Evolutionary conservation across 1,284 basidiomycete genomes (phyloP).

Genomic region (Waitea zeae): DNA sequence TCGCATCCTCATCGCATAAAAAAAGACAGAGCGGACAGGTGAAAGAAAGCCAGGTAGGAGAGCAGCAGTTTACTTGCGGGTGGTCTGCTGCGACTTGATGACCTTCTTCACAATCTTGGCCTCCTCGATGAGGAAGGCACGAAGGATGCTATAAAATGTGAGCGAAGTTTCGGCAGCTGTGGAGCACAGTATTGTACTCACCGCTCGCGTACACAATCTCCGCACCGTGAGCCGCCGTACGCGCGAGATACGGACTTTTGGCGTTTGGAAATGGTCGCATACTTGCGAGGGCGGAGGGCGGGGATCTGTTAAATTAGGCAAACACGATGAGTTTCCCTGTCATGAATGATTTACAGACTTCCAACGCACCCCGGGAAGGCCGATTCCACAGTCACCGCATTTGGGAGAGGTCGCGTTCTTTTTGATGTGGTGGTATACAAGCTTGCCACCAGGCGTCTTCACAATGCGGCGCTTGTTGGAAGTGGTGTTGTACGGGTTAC

Average conservation of each 20-base stretch:
- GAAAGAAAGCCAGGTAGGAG: too few relatives aligned
- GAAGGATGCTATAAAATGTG: constrained; percentile 75
- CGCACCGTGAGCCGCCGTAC: constrained; percentile 92
- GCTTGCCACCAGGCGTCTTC: constrained; percentile 91
- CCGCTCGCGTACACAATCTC: constrained; percentile 84
- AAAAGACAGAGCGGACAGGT: too few relatives aligned
- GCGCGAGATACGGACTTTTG: constrained; percentile 88
- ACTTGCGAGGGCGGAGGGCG: constrained; percentile 83
- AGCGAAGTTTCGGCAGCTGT: not conserved
- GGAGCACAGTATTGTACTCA: constrained; percentile 20
- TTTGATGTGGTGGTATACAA: constrained; percentile 84
- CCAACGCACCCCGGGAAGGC: constrained; percentile 72
- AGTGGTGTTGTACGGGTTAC: constrained; percentile 96
- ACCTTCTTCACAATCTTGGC: constrained; percentile 99
- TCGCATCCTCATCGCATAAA: too few relatives aligned
- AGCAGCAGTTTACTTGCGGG: constrained; percentile 17
- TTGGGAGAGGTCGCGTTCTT: constrained; percentile 82
- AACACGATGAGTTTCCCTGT: not conserved
- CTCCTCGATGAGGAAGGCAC: constrained; percentile 98
- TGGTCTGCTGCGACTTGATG: constrained; percentile 74
- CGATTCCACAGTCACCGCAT: constrained; percentile 93
- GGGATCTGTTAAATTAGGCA: constrained; percentile 42
- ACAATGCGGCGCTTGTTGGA: constrained; percentile 91
- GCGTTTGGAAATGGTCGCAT: constrained; percentile 88
- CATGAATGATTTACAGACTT: not conserved